Conservation (phyloP, 306 rosid species). For the Astragalus membranaceus region DNA sequence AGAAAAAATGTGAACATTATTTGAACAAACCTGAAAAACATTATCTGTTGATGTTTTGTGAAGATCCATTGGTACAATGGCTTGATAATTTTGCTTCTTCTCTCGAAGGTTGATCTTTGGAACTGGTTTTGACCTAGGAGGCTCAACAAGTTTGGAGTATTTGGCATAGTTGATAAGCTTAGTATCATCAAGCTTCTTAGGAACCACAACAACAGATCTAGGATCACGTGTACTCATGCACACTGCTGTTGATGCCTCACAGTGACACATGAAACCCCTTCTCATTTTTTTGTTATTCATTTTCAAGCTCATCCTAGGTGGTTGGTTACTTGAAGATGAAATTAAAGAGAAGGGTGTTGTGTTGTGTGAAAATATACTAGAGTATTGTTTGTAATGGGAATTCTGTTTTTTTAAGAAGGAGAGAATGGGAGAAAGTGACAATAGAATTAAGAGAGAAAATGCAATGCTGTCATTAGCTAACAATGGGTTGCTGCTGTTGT, state of each 20-base stretch:
- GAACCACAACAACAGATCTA: constrained; percentile 42
- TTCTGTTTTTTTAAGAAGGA: constrained; percentile 2
- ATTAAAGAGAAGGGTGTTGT: not conserved
- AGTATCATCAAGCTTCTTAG: constrained; percentile 35
- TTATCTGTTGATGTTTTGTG: constrained; percentile 34
- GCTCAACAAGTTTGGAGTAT: constrained; percentile 57
- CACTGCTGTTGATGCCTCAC: constrained; percentile 62
- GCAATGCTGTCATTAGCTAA: constrained; percentile 41
- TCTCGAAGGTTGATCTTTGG: constrained; percentile 15
- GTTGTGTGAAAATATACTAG: not conserved
- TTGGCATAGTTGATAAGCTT: constrained; percentile 35
- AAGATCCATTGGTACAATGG: constrained; percentile 23
- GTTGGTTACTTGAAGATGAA: not conserved
- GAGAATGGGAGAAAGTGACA: constrained; percentile 22
- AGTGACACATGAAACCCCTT: constrained; percentile 72
- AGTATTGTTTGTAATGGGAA: not conserved
- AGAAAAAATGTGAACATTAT: not conserved
- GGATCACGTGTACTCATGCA: constrained; percentile 53
- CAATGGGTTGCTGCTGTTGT: constrained; percentile 21
- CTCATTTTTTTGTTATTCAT: constrained; percentile 26
- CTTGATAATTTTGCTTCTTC: constrained; percentile 7
- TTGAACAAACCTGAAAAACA: constrained; percentile 52
- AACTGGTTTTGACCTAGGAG: constrained; percentile 22
- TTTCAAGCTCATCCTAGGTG: constrained; percentile 32
- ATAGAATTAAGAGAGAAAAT: not conserved